Evolutionary conservation across 2,329 filamentous ascomycete species (phyloP), one percentile per base, ranked within the genome.

Genomic region (Apiospora sp.): DNA sequence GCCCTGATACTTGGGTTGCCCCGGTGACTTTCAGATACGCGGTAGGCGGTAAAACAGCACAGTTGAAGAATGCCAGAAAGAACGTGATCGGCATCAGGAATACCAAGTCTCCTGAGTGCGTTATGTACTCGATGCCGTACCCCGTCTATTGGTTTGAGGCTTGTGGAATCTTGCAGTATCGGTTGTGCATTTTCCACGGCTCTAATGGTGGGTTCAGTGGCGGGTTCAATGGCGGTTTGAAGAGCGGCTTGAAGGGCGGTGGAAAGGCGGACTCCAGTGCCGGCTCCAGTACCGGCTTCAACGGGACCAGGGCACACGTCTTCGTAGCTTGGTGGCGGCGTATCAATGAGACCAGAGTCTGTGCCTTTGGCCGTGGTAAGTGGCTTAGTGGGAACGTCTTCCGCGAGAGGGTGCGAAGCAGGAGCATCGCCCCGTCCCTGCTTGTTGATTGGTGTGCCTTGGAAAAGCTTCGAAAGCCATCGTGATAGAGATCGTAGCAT

Each of bases 291-390:
- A 22, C 30, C 16, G 30, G 30, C 58, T 34, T 13, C 30, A 64
- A 10, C 16, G 14, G 30, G 19, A 12, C 58, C 58, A 41, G 19
- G 16, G 58, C 58, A 64, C 4, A 19, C 30, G 3, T 41, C 30
- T 64, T 64, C 30, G 30, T 64, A 64, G 58, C 58, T 64, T n/a
- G 58, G 58, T 64, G 30, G 58, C 19, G 58, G 58, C 58, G 22
- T 41, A 64, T 41, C 30, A 41, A 8, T 19, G 58, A 64, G 19
- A 64, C 13, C 58, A n/a, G 30, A 7, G 8, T 41, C 54, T 37
- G 30, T 16, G 30, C 30, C 30, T 37, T 61, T 12, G 54, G 19
- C 4, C 16, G 22, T 61, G 54, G 27, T 16, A 58, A 13, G 14
- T 34, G 51, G 13, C 37, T 41, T 41, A 7, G 37, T 41, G 37